A percentile compares a stretch with the other conserved stretches of the same genome.
Conservation (phyloP, 208 protist species). For the Trypanosoma scelopori region DNA sequence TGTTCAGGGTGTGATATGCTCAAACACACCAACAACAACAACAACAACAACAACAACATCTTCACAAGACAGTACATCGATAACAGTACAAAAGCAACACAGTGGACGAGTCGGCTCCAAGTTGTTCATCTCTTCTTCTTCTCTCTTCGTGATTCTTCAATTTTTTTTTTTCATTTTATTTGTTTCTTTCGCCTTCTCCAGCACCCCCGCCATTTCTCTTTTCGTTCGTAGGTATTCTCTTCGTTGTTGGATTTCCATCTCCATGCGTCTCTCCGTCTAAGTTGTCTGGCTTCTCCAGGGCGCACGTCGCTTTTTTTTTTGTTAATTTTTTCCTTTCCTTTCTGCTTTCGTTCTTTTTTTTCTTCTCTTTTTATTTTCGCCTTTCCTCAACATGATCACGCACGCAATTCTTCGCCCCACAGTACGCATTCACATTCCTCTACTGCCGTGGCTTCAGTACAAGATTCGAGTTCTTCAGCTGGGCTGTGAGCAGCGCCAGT, state of each 20-base stretch:
- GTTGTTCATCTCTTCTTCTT: not conserved
- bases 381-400: no score
- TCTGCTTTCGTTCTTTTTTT: not conserved
- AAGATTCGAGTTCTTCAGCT: constrained; percentile 83
- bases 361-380: no score
- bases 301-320: constrained; percentile 1
- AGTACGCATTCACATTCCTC: not conserved
- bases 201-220: not conserved
- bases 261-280: no score
- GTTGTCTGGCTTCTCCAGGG: no score
- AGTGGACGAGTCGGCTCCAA: no score
- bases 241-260: not conserved
- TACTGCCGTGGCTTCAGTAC: constrained; percentile 37
- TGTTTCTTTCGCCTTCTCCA: not conserved
- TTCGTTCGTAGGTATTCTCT: not conserved
- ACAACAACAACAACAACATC: not conserved
- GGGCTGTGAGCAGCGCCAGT: constrained; percentile 85
- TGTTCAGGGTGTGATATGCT: not conserved
- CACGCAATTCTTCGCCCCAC: not conserved
- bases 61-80: constrained; percentile 18
- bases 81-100: constrained; percentile 9
- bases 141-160: no score
- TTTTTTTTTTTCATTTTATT: not conserved
- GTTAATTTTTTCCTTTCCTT: not conserved
- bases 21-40: not conserved